Evolutionary conservation across 495 filamentous ascomycete genomes (phyloP).

Genomic region (Cercophora newfieldiana): DNA sequence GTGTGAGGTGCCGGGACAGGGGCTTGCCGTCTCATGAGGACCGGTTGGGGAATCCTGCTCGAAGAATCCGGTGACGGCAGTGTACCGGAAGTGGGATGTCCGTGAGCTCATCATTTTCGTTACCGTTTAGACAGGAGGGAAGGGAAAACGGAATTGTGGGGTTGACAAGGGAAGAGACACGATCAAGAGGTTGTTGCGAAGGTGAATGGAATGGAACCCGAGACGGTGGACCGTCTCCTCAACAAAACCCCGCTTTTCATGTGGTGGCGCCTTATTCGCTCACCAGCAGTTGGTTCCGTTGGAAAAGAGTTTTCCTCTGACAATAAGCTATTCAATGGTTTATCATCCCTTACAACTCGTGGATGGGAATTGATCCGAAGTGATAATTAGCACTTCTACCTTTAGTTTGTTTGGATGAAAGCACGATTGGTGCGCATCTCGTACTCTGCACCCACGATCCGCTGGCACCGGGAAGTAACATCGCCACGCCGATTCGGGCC

Average conservation of each 20-base stretch:
- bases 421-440: neutral
- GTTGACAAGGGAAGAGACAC: neutral
- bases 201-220: neutral
- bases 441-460: too few species aligned
- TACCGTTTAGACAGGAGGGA: neutral
- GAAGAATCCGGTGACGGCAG: neutral
- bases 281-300: neutral
- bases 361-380: neutral
- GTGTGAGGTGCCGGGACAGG: neutral
- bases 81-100: neutral
- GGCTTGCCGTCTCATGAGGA: neutral
- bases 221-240: neutral
- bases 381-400: too few species aligned
- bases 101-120: neutral
- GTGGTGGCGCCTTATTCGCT: neutral
- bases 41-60: neutral
- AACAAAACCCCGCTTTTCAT: neutral
- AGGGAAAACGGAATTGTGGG: neutral
- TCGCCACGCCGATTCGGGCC: neutral
- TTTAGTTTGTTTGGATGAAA: neutral
- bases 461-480: neutral
- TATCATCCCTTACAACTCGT: neutral
- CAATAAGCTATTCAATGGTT: neutral
- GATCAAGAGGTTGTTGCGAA: neutral
- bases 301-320: neutral